Percentiles rank a stretch among this genome's conserved stretches.
Conservation (phyloP, 176 grass and related monocot species). For the Eleusine indica region DNA sequence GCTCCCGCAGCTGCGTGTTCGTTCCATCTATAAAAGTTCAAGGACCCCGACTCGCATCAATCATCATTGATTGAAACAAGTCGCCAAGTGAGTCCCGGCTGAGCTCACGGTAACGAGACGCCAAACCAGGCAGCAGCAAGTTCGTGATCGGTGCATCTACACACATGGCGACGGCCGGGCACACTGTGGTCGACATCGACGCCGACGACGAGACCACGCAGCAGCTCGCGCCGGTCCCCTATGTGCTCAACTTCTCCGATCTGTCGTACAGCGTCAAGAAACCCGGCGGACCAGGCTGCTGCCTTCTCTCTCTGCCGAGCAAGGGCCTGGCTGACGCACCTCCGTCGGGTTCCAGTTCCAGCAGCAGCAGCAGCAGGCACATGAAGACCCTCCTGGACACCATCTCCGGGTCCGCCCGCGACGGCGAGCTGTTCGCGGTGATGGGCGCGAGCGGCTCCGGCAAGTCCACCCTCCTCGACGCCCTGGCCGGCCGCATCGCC, state of each 20-base stretch:
- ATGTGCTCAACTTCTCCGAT: conserved; percentile 61
- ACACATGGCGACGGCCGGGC: conserved; percentile 10
- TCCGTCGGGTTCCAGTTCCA: background rate
- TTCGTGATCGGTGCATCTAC: too few relatives aligned
- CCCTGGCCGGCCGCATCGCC: conserved; percentile 57
- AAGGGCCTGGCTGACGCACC: conserved; percentile 40
- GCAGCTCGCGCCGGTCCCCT: conserved; percentile 20
- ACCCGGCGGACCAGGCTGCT: background rate
- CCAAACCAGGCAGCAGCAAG: background rate
- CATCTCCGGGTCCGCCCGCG: conserved; percentile 66
- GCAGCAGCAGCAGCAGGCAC: too few relatives aligned
- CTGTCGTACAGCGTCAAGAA: conserved; percentile 69
- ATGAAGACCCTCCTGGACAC: conserved; percentile 61
- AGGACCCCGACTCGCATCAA: too few relatives aligned
- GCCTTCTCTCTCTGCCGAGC: conserved; percentile 29
- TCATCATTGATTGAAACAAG: too few relatives aligned
- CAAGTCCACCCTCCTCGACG: conserved; percentile 90
- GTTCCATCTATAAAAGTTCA: too few relatives aligned
- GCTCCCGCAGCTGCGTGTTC: too few relatives aligned
- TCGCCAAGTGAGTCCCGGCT: too few relatives aligned
- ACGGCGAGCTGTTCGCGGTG: conserved; percentile 76
- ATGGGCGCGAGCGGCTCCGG: conserved; percentile 87
- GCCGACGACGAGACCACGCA: background rate
- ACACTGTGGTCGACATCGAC: conserved; percentile 27
- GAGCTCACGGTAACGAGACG: background rate